Evolutionary conservation across 345 rosid species (phyloP), one percentile per base, ranked within the genome.

Genomic region (Hirschfeldia incana): DNA sequence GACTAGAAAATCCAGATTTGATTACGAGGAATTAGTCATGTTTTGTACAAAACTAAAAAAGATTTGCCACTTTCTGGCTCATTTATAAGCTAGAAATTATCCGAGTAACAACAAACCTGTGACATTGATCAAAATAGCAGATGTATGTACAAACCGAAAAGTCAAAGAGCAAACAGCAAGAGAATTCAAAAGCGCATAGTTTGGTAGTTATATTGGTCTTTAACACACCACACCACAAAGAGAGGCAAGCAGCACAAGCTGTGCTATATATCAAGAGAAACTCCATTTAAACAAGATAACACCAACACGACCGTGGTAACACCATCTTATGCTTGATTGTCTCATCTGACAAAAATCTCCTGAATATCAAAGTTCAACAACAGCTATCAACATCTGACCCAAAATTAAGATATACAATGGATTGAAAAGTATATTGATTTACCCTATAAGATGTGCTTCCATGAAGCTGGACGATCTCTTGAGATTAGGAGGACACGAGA

Each of bases 401-500:
- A 66, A 32, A 11, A 8, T 44, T 57, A 76, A 39, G 36, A 29
- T 75, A 76, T 27, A 29, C 71, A 65, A 51, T 42, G 4, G 67
- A 62, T 13, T 62, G 67, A 34, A 69, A 39, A 79, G 79, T 64
- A 75, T 3, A 7, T 67, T 61, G 58, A 60, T 65, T 73, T 77
- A 57, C 78, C 78, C 88, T 85, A 87, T 39, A 78, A 34, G 63
- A 96, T 73, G 81, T 81, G 83, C 78, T 82, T 89, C 91, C 94
- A 93, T 8, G 80, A 27, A 28, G 99, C 99, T 0, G 98, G 98
- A 10, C 98, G 97, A 79, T 93, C 98, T 84, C 97, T 85, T 10
- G 99, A 93, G 81, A 96, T 88, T 8, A 96, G 87, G 66, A 96
- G 95, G 34, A 86, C 89, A 6, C 97, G 91, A 28, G 88, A 88